These are phyloP conservation scores for Emericellopsis cladophorae DNA, from an alignment of 2,329 filamentous ascomycete species.

Conservation along the genomic window DNA sequence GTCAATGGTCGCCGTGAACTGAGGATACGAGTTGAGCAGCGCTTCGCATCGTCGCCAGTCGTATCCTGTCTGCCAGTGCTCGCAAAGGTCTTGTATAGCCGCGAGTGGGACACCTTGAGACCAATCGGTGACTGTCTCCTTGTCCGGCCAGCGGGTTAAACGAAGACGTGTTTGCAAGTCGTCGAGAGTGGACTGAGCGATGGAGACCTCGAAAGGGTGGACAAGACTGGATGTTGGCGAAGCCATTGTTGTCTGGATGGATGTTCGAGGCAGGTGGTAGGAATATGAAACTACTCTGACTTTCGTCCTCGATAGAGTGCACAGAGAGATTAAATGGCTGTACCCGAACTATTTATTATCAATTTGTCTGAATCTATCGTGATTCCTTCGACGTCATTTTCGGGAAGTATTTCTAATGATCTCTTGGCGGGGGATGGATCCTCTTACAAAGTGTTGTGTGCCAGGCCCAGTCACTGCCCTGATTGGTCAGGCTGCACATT, in stretches of 20 bases:
- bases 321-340: neutral
- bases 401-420: neutral
- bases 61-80: slow-evolving; percentile 4
- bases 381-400: neutral
- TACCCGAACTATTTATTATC: neutral
- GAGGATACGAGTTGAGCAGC: slow-evolving; percentile 4
- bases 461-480: no score
- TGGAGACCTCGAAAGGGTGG: slow-evolving; percentile 1
- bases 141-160: slow-evolving; percentile 2
- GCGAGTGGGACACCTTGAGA: slow-evolving; percentile 3
- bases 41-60: slow-evolving; percentile 5
- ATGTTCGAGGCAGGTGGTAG: neutral
- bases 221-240: slow-evolving; percentile 1
- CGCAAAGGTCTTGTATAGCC: slow-evolving; percentile 1
- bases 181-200: slow-evolving; percentile 1
- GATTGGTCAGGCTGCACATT: no score
- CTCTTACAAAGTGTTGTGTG: no score
- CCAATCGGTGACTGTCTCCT: slow-evolving; percentile 3
- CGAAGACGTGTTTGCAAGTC: slow-evolving; percentile 3
- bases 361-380: neutral
- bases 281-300: neutral
- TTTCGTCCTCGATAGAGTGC: neutral
- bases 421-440: neutral
- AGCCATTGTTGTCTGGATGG: neutral
- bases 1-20: slow-evolving; percentile 4